phyloP scores from a whole-genome alignment of 208 protist genomes.

The Wallacemonas sp. region DNA sequence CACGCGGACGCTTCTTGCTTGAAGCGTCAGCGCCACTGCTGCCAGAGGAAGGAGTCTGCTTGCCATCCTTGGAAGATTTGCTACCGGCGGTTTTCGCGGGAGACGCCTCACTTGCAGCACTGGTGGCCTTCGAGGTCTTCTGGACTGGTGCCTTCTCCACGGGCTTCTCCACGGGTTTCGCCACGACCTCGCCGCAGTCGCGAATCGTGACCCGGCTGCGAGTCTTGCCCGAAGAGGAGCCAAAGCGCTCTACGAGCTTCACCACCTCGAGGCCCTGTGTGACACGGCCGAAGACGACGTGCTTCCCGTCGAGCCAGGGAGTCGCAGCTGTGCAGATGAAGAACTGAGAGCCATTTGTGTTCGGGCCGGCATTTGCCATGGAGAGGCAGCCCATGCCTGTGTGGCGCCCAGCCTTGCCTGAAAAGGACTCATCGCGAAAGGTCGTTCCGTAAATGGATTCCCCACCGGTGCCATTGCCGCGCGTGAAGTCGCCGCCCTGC shows the following conservation, averaged over 20 bases:
- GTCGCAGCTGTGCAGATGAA: conserved; percentile 91
- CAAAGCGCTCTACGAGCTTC: conserved; percentile 75
- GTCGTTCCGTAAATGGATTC: conserved; percentile 98
- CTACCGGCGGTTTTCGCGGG: too few species aligned
- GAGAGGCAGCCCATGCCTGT: conserved; percentile 94
- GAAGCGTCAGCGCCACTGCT: too few species aligned
- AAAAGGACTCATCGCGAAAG: conserved; percentile 97
- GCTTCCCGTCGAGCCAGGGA: conserved; percentile 93
- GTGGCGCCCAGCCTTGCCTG: conserved; percentile 92
- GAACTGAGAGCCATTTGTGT: conserved; percentile 97
- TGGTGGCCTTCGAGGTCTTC: too few species aligned
- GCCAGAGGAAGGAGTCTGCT: too few species aligned
- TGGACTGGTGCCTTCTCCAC: too few species aligned
- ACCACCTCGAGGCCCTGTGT: conserved; percentile 85
- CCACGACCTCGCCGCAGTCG: conserved; percentile 78
- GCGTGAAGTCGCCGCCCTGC: conserved; percentile 98
- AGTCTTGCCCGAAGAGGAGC: conserved; percentile 73
- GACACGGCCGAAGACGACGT: conserved; percentile 96
- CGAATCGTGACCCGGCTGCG: conserved; percentile 60
- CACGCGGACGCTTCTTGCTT: conserved; percentile 15
- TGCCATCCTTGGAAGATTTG: too few species aligned
- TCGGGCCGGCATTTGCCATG: conserved; percentile 98
- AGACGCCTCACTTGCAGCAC: too few species aligned
- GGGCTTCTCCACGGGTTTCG: too few species aligned
- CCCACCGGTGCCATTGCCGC: conserved; percentile 96